Evolutionary conservation across 768 basidiomycete genomes (phyloP).

Genomic region (Mrakia blollopis): DNA sequence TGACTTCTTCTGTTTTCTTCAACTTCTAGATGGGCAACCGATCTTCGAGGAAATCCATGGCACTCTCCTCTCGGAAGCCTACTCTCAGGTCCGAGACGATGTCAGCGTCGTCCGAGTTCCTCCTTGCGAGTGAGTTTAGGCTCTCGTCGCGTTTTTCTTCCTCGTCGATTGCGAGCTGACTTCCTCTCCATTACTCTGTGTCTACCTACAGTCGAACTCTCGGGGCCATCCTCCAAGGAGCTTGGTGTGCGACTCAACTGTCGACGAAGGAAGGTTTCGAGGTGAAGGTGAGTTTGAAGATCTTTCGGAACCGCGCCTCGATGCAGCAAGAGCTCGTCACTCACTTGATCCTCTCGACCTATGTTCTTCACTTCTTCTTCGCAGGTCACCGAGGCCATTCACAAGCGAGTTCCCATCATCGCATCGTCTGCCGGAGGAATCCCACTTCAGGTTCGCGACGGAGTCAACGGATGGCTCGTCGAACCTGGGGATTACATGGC

Average conservation of each 20-base stretch:
- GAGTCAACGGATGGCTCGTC: conserved; percentile 80
- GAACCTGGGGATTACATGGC: conserved; percentile 67
- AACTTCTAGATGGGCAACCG: conserved; percentile 53
- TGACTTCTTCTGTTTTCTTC: neutral
- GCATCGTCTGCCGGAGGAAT: conserved; percentile 85
- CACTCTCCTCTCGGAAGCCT: conserved; percentile 39
- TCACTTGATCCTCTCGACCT: neutral
- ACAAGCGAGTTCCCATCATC: conserved; percentile 80
- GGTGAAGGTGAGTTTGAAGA: conserved; percentile 59
- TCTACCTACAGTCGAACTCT: conserved; percentile 44
- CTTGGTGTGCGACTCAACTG: conserved; percentile 83
- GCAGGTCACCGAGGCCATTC: conserved; percentile 62
- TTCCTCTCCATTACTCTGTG: neutral
- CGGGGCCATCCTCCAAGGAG: conserved; percentile 81
- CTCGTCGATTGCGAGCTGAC: neutral
- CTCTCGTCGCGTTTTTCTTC: neutral
- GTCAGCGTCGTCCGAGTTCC: conserved; percentile 72
- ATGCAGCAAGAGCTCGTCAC: neutral
- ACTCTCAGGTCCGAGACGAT: conserved; percentile 40
- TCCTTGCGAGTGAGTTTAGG: conserved; percentile 54
- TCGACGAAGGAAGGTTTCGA: conserved; percentile 94
- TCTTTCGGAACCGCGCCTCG: conserved; percentile 46
- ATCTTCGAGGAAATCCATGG: conserved; percentile 65
- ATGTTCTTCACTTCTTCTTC: neutral
- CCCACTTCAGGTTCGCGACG: conserved; percentile 82